phyloP scores from a whole-genome alignment of 192 early-diverging fungal species.

The Entomortierella lignicola region DNA sequence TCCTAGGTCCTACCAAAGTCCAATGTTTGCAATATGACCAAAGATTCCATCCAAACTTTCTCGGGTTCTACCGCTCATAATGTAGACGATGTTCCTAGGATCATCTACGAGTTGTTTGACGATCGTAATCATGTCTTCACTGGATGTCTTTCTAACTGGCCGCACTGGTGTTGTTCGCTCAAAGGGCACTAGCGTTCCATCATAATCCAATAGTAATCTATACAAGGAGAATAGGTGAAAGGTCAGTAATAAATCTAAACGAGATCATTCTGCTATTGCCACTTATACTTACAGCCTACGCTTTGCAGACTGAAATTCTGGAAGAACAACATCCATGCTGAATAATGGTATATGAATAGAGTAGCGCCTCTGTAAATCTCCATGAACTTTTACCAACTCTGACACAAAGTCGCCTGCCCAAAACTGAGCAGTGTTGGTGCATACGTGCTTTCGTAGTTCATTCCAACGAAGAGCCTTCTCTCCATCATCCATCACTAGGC shows the following conservation, averaged over 20 bases:
- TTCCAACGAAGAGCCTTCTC: slow-evolving; percentile 84
- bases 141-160: slow-evolving; percentile 60
- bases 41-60: slow-evolving; percentile 72
- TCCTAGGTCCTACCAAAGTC: slow-evolving; percentile 55
- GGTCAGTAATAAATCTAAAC: too few species aligned
- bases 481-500: slow-evolving; percentile 81
- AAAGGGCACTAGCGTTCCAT: slow-evolving; percentile 78
- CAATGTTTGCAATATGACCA: slow-evolving; percentile 71
- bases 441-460: slow-evolving; percentile 73
- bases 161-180: slow-evolving; percentile 57
- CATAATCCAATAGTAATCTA: slow-evolving; percentile 68
- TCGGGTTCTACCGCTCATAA: slow-evolving; percentile 80
- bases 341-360: slow-evolving; percentile 61
- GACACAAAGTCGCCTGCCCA: slow-evolving; percentile 74
- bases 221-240: too few species aligned
- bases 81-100: slow-evolving; percentile 77
- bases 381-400: slow-evolving; percentile 64
- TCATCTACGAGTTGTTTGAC: slow-evolving; percentile 66
- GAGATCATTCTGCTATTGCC: too few species aligned
- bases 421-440: slow-evolving; percentile 74
- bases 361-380: slow-evolving; percentile 60
- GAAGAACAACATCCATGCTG: slow-evolving; percentile 32
- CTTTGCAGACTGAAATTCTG: slow-evolving; percentile 44
- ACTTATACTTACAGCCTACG: slow-evolving; percentile 61
- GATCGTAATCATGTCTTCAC: slow-evolving; percentile 69